These are phyloP conservation scores for Pestalotiopsis sp. DNA, from an alignment of 2,329 filamentous ascomycete genomes.

Conservation along the genomic window DNA sequence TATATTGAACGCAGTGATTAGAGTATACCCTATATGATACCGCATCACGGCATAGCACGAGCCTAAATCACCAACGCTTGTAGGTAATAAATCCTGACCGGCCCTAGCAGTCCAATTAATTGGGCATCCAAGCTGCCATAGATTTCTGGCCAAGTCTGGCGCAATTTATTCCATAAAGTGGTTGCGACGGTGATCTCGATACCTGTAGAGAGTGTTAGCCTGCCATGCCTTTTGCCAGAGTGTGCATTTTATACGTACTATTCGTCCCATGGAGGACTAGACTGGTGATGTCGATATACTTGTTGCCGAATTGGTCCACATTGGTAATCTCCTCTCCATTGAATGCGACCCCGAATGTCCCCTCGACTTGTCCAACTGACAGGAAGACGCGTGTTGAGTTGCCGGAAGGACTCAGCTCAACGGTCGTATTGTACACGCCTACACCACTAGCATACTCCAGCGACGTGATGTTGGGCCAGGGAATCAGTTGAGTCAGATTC, in stretches of 20 bases:
- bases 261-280: not conserved
- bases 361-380: not conserved
- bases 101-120: not conserved
- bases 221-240: not conserved
- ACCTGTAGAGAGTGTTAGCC: not conserved
- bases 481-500: not conserved
- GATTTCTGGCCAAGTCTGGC: not conserved
- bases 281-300: not conserved
- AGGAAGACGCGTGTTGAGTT: not conserved
- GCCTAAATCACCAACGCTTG: not conserved
- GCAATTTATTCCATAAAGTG: not conserved
- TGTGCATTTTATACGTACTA: not conserved
- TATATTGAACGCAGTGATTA: too few relatives aligned
- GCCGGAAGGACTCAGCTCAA: not conserved
- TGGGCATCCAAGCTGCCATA: not conserved
- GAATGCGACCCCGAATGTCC: not conserved
- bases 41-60: not conserved
- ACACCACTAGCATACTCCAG: not conserved
- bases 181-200: not conserved
- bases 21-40: too few relatives aligned
- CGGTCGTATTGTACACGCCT: not conserved
- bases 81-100: not conserved
- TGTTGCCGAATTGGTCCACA: not conserved
- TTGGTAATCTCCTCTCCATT: not conserved
- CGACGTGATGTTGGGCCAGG: not conserved